These are phyloP conservation scores for Trichomonas vaginalis DNA, from an alignment of 208 protist species.

Conservation along the genomic window DNA sequence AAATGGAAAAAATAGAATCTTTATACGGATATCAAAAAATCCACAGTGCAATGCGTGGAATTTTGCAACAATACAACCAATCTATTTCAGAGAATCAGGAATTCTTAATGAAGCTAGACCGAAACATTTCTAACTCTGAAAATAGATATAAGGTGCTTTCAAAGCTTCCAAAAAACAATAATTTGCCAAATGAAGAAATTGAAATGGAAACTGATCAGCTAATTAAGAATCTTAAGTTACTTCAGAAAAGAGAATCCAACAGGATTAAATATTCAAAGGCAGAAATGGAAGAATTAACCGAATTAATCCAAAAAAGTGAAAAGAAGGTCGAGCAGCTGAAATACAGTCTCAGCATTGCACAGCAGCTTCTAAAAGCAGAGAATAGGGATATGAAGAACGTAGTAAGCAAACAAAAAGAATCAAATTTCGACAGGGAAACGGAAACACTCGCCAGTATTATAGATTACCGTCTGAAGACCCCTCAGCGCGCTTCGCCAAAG, in stretches of 20 bases:
- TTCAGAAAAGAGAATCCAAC: neutral
- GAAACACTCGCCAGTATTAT: neutral
- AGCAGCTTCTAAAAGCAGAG: neutral
- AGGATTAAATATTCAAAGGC: neutral
- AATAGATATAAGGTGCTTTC: neutral
- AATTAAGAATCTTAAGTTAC: neutral
- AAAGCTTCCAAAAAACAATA: neutral
- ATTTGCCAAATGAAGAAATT: neutral
- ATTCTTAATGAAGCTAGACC: neutral
- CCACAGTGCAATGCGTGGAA: neutral
- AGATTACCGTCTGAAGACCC: neutral
- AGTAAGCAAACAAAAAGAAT: neutral
- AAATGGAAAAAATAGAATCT: neutral
- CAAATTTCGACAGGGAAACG: neutral
- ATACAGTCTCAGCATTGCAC: neutral
- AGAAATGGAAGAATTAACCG: neutral
- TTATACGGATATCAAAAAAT: neutral
- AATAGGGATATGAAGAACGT: neutral
- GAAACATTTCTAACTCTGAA: neutral
- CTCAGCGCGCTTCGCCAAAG: neutral
- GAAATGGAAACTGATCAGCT: neutral
- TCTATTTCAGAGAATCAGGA: neutral
- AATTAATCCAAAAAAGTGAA: neutral
- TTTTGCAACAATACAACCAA: neutral
- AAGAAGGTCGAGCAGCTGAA: neutral